Evolutionary conservation across 805 yeast genomes (phyloP), one percentile per base, ranked within the genome.

Genomic region (Saturnispora besseyi): DNA sequence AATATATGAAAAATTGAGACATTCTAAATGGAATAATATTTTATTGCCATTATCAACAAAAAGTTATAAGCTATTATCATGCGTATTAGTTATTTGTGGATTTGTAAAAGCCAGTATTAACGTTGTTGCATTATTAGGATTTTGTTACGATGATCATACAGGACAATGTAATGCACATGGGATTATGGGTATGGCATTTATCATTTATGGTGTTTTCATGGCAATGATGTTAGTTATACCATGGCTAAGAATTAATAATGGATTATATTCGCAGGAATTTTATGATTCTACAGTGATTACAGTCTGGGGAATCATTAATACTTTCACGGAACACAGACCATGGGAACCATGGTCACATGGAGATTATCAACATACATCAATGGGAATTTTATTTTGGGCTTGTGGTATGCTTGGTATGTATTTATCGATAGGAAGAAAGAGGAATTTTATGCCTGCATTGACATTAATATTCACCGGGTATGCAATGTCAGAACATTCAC

Each of bases 161-260:
- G 98, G 98, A 24, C 98, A 91, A 67, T 91, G 98, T 65, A 77
- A 89, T 38, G 98, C 98, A 0, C 98, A 91, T 64, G 97, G 96
- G 4, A 87, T 91, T 53, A 91, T 91, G 98, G 98, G 98, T 0
- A 76, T 87, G 24, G 83, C 95, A 0, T 91, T 91, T 58, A 76
- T 91, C 10, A 66, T 74, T 4, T 91, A 91, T 63, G 96, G 96
- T 4, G 80, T 83, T 53, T 66, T 88, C 10, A 73, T 87, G 57
- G 63, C 79, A 3, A 64, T 81, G 59, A 82, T 87, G 59, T 71
- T 91, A 48, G 75, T 81, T 8, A 67, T 87, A 4, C 91, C 93
- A 4, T 81, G 93, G 90, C 63, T 89, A 57, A 69, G 87, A 59
- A 67, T 77, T 57, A 66, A 73, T 52, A 56, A 63, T n/a, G 60